phyloP scores from a whole-genome alignment of 129 eudicot species.

The Centella asiatica region DNA sequence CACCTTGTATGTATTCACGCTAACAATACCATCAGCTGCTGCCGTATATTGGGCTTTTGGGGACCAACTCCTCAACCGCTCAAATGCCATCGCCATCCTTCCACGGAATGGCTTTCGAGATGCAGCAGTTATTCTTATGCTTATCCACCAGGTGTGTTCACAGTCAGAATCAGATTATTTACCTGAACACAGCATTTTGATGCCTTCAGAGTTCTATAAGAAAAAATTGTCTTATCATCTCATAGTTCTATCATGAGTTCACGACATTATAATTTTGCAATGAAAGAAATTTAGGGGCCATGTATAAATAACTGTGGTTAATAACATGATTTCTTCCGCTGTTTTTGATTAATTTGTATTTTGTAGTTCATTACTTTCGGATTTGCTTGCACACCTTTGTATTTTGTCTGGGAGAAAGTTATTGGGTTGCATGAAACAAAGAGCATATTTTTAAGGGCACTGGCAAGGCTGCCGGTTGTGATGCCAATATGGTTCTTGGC shows the following conservation, averaged over 20 bases:
- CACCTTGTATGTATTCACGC: constrained; percentile 60
- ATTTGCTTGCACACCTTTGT: constrained; percentile 71
- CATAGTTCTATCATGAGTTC: too few species aligned
- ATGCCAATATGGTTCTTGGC: constrained; percentile 69
- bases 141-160: constrained; percentile 54
- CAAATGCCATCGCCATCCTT: constrained; percentile 68
- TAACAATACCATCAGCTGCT: constrained; percentile 61
- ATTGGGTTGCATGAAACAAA: constrained; percentile 66
- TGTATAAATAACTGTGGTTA: neutral
- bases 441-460: constrained; percentile 62
- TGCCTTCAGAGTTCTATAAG: neutral
- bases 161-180: neutral
- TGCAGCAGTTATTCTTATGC: constrained; percentile 67
- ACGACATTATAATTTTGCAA: too few species aligned
- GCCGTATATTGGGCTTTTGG: constrained; percentile 83
- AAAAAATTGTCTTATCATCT: too few species aligned
- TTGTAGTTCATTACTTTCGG: constrained; percentile 76
- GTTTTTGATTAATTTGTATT: neutral
- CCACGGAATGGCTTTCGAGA: constrained; percentile 49
- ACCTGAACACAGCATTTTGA: neutral
- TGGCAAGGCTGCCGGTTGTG: constrained; percentile 61
- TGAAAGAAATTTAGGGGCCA: neutral
- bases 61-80: constrained; percentile 53
- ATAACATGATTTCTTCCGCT: neutral
- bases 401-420: constrained; percentile 80